Percentiles rank a stretch among this genome's conserved stretches.
Evolutionary conservation across 176 grass and related monocot genomes (phyloP).

Genomic region (Thalia dealbata): DNA sequence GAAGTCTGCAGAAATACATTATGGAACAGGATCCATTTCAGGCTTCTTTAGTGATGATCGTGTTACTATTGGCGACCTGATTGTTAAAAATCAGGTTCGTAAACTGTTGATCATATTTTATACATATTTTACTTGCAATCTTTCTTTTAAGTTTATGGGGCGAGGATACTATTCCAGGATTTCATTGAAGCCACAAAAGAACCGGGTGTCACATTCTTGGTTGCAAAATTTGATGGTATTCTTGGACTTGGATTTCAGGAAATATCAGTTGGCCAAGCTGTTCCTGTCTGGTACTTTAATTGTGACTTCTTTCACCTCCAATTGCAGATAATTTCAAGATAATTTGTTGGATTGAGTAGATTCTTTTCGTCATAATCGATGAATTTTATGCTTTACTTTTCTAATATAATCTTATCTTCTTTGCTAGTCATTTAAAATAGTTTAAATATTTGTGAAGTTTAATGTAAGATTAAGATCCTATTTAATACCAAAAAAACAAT

Average conservation of each 20-base stretch:
- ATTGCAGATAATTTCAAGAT: neutral
- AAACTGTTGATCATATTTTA: neutral
- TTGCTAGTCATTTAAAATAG: no score
- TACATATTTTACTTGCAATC: neutral
- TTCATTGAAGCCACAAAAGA: constrained; percentile 23
- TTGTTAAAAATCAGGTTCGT: constrained; percentile 14
- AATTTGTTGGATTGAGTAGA: neutral
- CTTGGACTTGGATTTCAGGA: constrained; percentile 17
- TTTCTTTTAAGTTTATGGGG: neutral
- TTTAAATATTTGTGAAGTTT: no score
- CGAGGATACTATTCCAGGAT: neutral
- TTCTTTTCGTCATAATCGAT: neutral
- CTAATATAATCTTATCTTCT: no score
- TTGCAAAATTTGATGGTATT: constrained; percentile 21
- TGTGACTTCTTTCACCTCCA: neutral
- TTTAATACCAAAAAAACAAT: no score
- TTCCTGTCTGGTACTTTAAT: constrained; percentile 11
- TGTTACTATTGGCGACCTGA: constrained; percentile 6
- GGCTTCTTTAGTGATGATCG: constrained; percentile 19
- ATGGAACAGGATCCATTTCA: constrained; percentile 19
- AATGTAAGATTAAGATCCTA: no score
- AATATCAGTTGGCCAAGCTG: constrained; percentile 3
- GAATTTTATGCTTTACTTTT: no score
- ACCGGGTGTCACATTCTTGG: constrained; percentile 16
- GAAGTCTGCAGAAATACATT: constrained; percentile 14